Percentiles rank a stretch among this genome's conserved stretches.
Evolutionary conservation across 805 yeast genomes (phyloP).

Genomic region (Nakazawaea anatomiae): DNA sequence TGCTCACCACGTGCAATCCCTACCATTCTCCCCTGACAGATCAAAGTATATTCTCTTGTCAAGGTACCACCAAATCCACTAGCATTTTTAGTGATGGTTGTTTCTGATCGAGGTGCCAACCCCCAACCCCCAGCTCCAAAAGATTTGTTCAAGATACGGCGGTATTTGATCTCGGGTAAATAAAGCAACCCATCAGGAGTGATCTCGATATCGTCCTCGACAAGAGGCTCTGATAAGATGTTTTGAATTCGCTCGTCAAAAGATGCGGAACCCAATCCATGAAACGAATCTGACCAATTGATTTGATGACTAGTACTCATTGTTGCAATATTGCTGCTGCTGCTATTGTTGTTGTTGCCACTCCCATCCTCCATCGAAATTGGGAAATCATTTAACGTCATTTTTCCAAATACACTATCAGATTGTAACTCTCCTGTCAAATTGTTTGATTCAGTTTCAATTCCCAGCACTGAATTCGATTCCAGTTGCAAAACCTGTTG

Average conservation of each 20-base stretch:
- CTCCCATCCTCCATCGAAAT: neutral
- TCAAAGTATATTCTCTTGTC: constrained; percentile 84
- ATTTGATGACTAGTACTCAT: constrained; percentile 11
- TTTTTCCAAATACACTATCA: neutral
- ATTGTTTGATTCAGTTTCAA: too few species aligned
- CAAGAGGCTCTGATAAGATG: constrained; percentile 57
- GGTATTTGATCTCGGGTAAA: constrained; percentile 91
- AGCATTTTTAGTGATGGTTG: constrained; percentile 58
- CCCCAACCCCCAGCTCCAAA: constrained; percentile 99
- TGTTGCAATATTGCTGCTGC: neutral
- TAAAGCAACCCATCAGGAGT: constrained; percentile 93
- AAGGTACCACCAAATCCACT: constrained; percentile 36
- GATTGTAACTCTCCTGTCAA: neutral
- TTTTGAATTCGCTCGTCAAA: constrained; percentile 57
- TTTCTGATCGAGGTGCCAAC: constrained; percentile 85
- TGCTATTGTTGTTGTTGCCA: neutral
- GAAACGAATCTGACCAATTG: constrained; percentile 86
- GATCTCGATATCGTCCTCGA: constrained; percentile 75
- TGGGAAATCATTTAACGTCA: constrained; percentile 1
- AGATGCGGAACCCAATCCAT: constrained; percentile 78
- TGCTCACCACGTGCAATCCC: constrained; percentile 95
- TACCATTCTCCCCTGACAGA: constrained; percentile 84
- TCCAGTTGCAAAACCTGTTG: too few species aligned
- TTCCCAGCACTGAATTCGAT: too few species aligned
- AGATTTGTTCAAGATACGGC: constrained; percentile 81